Conservation (phyloP, 1,284 basidiomycete species). For the Grifola frondosa region DNA sequence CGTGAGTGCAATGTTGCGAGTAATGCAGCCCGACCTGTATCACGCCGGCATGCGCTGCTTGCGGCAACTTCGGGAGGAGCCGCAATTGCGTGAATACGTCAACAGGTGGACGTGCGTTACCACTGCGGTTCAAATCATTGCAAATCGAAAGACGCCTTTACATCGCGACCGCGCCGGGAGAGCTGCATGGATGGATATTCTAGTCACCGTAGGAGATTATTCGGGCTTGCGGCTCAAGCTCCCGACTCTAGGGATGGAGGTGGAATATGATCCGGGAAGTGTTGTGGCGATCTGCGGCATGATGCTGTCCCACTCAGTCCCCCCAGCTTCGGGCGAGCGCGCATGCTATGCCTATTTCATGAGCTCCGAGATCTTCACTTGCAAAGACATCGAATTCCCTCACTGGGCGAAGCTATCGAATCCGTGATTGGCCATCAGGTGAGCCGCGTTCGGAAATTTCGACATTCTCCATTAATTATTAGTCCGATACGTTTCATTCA, state of each 20-base stretch:
- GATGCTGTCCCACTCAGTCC: background rate
- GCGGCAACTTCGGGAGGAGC: too few species aligned
- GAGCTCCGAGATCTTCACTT: background rate
- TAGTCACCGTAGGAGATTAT: background rate
- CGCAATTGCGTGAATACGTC: background rate
- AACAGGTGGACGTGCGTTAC: background rate
- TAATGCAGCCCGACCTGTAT: background rate
- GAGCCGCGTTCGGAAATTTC: too few species aligned
- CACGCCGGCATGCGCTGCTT: background rate
- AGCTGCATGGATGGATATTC: background rate
- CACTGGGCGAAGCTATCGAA: too few species aligned
- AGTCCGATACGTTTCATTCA: too few species aligned
- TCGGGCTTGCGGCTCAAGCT: background rate
- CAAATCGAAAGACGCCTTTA: background rate
- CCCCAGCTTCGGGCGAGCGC: background rate
- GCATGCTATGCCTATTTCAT: slow-evolving; percentile 1
- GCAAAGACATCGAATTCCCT: background rate
- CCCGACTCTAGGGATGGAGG: background rate
- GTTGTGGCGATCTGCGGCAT: background rate
- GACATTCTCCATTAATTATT: too few species aligned
- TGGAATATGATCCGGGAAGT: background rate
- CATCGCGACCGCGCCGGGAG: background rate
- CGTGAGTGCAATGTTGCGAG: background rate
- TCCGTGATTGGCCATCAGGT: too few species aligned
- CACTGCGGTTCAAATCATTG: background rate